phyloP scores from a whole-genome alignment of 2,329 filamentous ascomycete genomes.

The Fusarium mundagurra region DNA sequence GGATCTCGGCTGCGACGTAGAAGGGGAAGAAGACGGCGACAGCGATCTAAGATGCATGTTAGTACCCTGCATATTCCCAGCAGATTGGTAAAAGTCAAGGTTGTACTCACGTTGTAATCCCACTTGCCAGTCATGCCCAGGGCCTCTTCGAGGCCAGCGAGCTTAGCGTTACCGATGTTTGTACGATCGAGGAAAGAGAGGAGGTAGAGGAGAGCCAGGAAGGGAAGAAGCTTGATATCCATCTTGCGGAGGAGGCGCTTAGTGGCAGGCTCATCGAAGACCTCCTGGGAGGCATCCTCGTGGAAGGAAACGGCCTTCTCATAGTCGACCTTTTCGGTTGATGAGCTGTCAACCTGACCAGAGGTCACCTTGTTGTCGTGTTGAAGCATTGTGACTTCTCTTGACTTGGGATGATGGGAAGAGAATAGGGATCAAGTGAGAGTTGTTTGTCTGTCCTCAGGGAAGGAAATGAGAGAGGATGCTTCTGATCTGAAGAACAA shows the following conservation, averaged over 20 bases:
- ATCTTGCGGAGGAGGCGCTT: slow-evolving; percentile 63
- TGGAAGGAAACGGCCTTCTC: slow-evolving; percentile 42
- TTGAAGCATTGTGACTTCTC: slow-evolving; percentile 32
- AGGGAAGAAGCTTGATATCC: slow-evolving; percentile 66
- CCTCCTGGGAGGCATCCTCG: slow-evolving; percentile 36
- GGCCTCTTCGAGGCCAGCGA: slow-evolving; percentile 61
- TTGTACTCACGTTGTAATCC: slow-evolving; percentile 47
- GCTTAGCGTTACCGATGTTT: slow-evolving; percentile 65
- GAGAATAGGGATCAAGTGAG: background rate
- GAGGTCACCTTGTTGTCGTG: slow-evolving; percentile 21
- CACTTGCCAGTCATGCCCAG: slow-evolving; percentile 47
- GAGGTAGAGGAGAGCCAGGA: slow-evolving; percentile 68
- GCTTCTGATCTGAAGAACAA: slow-evolving; percentile 38
- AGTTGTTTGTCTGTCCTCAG: slow-evolving; percentile 25
- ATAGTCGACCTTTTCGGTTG: slow-evolving; percentile 42
- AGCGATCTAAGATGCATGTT: slow-evolving; percentile 46
- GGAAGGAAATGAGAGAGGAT: slow-evolving; percentile 29
- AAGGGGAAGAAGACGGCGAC: slow-evolving; percentile 64
- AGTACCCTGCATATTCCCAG: background rate
- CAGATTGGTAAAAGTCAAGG: background rate
- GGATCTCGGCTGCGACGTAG: slow-evolving; percentile 64
- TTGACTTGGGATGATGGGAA: background rate
- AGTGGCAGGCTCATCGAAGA: slow-evolving; percentile 51
- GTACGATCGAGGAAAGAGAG: slow-evolving; percentile 59
- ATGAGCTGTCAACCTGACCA: slow-evolving; percentile 37